Evolutionary conservation across 768 basidiomycete genomes (phyloP).

Genomic region (Lactarius hatsudake): DNA sequence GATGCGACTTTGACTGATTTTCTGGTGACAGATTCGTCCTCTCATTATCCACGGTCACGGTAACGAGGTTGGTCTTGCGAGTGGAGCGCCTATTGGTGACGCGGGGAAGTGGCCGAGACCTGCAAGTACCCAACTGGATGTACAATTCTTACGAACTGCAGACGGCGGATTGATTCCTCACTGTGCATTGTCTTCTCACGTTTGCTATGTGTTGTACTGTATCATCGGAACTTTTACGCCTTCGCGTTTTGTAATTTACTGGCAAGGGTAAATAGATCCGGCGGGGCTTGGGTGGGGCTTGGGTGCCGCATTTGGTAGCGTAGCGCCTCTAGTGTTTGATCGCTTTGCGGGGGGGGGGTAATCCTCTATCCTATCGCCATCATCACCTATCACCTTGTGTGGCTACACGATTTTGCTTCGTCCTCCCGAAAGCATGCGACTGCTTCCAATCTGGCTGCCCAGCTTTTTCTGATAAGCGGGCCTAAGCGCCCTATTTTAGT

Average conservation of each 20-base stretch:
- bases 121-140: constrained; percentile 1
- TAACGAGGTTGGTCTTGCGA: constrained; percentile 21
- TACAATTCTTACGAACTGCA: constrained; percentile 17
- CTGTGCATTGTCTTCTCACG: not conserved
- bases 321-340: not conserved
- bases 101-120: not conserved
- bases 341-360: not conserved
- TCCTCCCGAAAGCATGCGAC: not conserved
- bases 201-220: not conserved
- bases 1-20: not conserved
- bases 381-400: not conserved
- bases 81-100: constrained; percentile 15
- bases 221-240: not conserved
- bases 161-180: not conserved
- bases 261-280: not conserved
- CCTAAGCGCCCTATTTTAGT: not conserved
- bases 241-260: not conserved
- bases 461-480: not conserved
- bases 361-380: not conserved
- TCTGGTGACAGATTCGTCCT: constrained; percentile 11
- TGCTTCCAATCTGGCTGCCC: not conserved
- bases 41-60: constrained; percentile 12
- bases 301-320: not conserved
- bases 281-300: not conserved
- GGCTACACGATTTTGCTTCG: not conserved